These are phyloP conservation scores for Rhododendron mucronatum DNA, from an alignment of 148 eudicot genomes.

Conservation along the genomic window DNA sequence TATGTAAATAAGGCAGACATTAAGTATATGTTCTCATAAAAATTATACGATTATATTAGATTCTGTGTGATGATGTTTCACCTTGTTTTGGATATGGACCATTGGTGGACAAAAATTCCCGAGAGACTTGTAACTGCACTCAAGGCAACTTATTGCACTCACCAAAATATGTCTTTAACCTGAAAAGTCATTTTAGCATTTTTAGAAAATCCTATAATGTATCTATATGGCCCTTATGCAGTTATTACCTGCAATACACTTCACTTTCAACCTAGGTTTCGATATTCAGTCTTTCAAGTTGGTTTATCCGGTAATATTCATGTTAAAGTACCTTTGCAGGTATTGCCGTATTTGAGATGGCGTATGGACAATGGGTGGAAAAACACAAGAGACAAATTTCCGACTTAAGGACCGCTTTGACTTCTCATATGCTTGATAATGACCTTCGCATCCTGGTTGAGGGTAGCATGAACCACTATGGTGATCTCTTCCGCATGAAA, in stretches of 20 bases:
- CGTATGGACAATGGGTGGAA: slow-evolving; percentile 84
- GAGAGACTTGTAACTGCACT: background rate
- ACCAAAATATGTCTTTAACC: background rate
- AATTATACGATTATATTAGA: background rate
- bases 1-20: background rate
- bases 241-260: background rate
- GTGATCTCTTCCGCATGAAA: slow-evolving; percentile 67
- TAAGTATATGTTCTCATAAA: background rate
- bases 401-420: slow-evolving; percentile 55
- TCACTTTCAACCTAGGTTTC: background rate
- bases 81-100: background rate
- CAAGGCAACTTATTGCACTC: background rate
- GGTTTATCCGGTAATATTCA: background rate
- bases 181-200: background rate
- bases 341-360: slow-evolving; percentile 67
- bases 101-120: background rate
- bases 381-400: slow-evolving; percentile 56
- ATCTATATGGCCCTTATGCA: background rate
- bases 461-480: slow-evolving; percentile 64
- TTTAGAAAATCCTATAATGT: background rate
- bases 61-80: background rate
- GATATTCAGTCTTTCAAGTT: background rate
- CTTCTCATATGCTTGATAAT: slow-evolving; percentile 39
- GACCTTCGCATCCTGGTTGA: slow-evolving; percentile 63
- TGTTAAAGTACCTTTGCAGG: slow-evolving; percentile 31